Conservation (phyloP, 2,329 filamentous ascomycete species). For the Arthrobotrys conoides region DNA sequence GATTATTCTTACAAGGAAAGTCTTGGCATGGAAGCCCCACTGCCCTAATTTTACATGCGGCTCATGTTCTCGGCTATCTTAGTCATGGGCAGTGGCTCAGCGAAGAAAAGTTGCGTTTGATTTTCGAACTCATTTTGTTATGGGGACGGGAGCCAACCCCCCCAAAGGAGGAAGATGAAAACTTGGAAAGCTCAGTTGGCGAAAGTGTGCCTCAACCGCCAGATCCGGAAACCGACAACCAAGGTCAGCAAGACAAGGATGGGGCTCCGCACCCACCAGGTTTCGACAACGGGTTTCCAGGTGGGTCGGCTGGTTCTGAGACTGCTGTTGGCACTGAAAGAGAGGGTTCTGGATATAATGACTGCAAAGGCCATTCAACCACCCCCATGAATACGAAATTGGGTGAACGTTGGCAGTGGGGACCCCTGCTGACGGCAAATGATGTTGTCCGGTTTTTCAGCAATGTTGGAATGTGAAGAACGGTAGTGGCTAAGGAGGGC, state of each 20-base stretch:
- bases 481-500: too few species aligned
- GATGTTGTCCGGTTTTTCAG: neutral
- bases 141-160: neutral
- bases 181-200: neutral
- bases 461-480: neutral
- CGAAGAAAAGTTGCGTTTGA: neutral
- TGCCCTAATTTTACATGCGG: constrained; percentile 24
- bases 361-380: neutral
- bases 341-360: neutral
- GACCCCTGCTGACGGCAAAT: neutral
- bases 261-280: too few species aligned
- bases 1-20: neutral
- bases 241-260: neutral
- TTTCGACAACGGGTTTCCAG: neutral
- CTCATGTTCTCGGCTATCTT: neutral
- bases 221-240: neutral
- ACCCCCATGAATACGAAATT: neutral
- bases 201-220: neutral
- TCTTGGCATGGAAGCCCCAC: constrained; percentile 35
- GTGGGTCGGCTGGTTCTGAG: neutral
- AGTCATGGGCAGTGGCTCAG: neutral
- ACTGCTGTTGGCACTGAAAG: neutral
- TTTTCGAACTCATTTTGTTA: neutral
- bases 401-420: neutral
- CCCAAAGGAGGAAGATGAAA: neutral